Evolutionary conservation across 306 rosid species (phyloP).

Genomic region (Hippophae tibetana): DNA sequence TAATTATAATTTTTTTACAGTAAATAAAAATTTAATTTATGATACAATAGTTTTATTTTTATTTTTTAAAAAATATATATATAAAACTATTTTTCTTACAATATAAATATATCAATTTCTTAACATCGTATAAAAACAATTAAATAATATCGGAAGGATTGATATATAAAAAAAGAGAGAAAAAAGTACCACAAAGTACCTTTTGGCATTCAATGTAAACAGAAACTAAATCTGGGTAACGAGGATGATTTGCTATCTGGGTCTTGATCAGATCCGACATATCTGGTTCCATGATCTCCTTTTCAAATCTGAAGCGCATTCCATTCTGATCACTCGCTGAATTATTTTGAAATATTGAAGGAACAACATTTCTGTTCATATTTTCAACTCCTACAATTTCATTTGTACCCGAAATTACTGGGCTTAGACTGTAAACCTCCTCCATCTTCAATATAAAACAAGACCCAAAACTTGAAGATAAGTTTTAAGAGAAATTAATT

Average conservation of each 20-base stretch:
- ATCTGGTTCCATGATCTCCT: constrained; percentile 13
- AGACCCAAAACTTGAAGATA: neutral
- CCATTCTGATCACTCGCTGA: constrained; percentile 1
- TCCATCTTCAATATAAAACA: constrained; percentile 5
- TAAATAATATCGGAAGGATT: too few relatives aligned
- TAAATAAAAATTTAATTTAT: too few relatives aligned
- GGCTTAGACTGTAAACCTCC: constrained; percentile 9
- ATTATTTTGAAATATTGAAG: neutral
- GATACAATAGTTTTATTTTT: too few relatives aligned
- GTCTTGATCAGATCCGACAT: constrained; percentile 46
- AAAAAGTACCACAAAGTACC: constrained; percentile 20
- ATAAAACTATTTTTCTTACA: too few relatives aligned
- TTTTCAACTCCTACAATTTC: constrained; percentile 7
- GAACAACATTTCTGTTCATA: neutral
- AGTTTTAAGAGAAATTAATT: neutral
- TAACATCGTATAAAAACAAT: too few relatives aligned
- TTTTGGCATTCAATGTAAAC: constrained; percentile 69
- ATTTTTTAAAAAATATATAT: too few relatives aligned
- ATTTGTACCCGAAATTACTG: constrained; percentile 12
- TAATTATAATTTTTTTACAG: too few relatives aligned
- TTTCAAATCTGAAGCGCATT: constrained; percentile 17
- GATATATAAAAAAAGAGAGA: too few relatives aligned
- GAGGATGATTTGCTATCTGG: constrained; percentile 73
- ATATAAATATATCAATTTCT: too few relatives aligned
- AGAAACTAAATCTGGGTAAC: constrained; percentile 50